phyloP scores from a whole-genome alignment of 208 protist species.

The Trypanosoma theileri region DNA sequence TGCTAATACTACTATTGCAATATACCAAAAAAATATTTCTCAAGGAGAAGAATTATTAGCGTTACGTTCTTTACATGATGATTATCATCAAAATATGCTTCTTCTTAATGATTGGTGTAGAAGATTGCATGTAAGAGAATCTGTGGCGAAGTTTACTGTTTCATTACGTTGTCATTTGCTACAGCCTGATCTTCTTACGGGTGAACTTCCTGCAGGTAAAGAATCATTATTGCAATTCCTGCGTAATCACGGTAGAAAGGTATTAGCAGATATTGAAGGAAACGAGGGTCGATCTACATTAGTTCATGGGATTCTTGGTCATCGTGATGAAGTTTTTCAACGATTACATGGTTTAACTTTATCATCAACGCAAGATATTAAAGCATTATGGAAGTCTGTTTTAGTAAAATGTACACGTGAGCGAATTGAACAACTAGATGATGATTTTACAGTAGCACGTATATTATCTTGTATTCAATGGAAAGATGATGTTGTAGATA shows the following conservation, averaged over 20 bases:
- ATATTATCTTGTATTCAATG: constrained; percentile 58
- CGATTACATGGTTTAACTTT: constrained; percentile 70
- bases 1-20: constrained; percentile 12
- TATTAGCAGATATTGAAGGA: constrained; percentile 24
- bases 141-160: constrained; percentile 39
- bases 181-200: constrained; percentile 63
- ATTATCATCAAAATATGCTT: constrained; percentile 31
- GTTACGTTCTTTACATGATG: constrained; percentile 39
- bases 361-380: constrained; percentile 52
- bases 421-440: constrained; percentile 49
- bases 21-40: constrained; percentile 25
- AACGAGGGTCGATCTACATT: neutral
- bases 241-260: constrained; percentile 32
- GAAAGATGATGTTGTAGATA: constrained; percentile 67
- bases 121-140: constrained; percentile 30
- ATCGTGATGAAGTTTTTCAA: constrained; percentile 42
- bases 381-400: constrained; percentile 55
- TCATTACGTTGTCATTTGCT: constrained; percentile 60
- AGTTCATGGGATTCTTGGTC: constrained; percentile 4
- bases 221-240: constrained; percentile 55
- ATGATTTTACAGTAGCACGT: constrained; percentile 60
- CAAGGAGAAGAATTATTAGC: constrained; percentile 26
- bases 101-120: constrained; percentile 58
- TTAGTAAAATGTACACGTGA: constrained; percentile 53
- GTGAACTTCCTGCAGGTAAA: constrained; percentile 50